Evolutionary conservation across 208 protist species (phyloP).

Genomic region (Strigomonas galati): DNA sequence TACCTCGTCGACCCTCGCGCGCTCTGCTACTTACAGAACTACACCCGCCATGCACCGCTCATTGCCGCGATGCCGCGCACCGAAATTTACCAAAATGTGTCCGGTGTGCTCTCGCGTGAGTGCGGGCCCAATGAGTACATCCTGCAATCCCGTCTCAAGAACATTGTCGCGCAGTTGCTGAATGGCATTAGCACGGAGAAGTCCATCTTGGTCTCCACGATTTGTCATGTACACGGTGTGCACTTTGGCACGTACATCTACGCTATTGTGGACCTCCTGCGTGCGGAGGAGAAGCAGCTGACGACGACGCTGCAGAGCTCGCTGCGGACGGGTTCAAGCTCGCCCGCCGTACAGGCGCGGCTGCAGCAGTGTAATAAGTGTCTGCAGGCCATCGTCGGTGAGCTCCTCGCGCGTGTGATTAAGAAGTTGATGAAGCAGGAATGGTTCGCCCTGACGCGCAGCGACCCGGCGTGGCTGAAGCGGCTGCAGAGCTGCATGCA

Average conservation of each 20-base stretch:
- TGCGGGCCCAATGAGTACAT: constrained; percentile 39
- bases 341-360: constrained; percentile 30
- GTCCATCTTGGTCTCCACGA: constrained; percentile 34
- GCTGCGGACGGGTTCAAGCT: constrained; percentile 26
- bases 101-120: constrained; percentile 27
- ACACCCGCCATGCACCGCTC: constrained; percentile 24
- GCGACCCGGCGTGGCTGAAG: constrained; percentile 27
- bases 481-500: constrained; percentile 18
- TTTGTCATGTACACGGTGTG: constrained; percentile 44
- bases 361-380: constrained; percentile 38
- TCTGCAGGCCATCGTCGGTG: constrained; percentile 38
- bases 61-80: constrained; percentile 31
- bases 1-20: constrained; percentile 49
- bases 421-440: constrained; percentile 38
- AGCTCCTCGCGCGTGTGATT: constrained; percentile 38
- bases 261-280: constrained; percentile 37
- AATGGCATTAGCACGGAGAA: constrained; percentile 27
- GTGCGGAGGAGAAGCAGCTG: constrained; percentile 36
- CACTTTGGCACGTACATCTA: constrained; percentile 47
- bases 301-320: constrained; percentile 27
- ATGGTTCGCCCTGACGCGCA: constrained; percentile 28
- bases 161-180: constrained; percentile 38
- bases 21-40: constrained; percentile 33
- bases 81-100: constrained; percentile 32
- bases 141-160: constrained; percentile 39